Evolutionary conservation across 1,139 yeast genomes (phyloP), one percentile per base, ranked within the genome.

Genomic region (Scheffersomyces titani): DNA sequence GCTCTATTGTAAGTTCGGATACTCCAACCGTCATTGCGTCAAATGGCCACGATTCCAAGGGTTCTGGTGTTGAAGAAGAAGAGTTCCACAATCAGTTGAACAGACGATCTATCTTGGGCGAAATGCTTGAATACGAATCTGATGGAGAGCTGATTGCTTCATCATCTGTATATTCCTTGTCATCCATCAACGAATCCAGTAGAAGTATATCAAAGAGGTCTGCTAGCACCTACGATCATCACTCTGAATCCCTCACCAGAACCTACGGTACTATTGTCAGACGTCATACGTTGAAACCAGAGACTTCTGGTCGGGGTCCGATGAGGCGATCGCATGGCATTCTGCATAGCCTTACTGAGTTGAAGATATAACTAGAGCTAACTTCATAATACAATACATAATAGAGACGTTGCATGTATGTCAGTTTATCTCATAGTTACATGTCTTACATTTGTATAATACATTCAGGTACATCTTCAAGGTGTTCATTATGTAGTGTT

Each of bases 91-190:
- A 61, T 52, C 62, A 62, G 45, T 64, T 66, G 54, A 74, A 79
- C 61, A 70, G 84, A 57, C 72, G 78, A 57, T 77, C 82, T 3
- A 73, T 80, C 67, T 67, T 80, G 58, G 81, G 82, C 21, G 83
- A 79, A 18, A 79, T 80, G 84, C 70, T 80, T 55, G 83, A 78
- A 55, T 78, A 78, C 58, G 74, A 71, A 44, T 78, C 82, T 1
- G 77, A 71, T 50, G 67, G 64, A n/a, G 72, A 65, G 30, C 61
- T 60, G 63, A 56, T 54, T 19, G 45, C 54, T 47, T 63, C 64
- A 6, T 52, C 64, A 6, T 46, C 49, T 2, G 49, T 46, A 6
- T n/a, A 45, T 44, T 30, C 50, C 11, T 20, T 22, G 21, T 47
- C n/a, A 30, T 36, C 20, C 6, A 22, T 46, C n/a, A 22, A 16